phyloP scores from a whole-genome alignment of 179 eudicot species.

The Dionaea muscipula region DNA sequence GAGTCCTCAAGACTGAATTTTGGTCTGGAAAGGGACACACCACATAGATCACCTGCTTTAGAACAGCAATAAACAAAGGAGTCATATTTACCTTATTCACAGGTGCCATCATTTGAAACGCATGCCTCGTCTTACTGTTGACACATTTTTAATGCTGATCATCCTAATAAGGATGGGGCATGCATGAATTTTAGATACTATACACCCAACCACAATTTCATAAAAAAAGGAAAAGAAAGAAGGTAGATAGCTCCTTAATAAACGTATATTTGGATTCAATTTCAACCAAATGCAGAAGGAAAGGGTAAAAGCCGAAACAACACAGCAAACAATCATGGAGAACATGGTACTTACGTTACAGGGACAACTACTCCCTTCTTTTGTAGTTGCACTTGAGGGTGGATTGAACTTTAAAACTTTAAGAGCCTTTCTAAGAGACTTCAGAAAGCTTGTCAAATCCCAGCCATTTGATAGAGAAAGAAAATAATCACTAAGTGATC shows the following conservation, averaged over 20 bases:
- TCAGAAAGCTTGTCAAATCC: slow-evolving; percentile 81
- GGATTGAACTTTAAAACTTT: slow-evolving; percentile 59
- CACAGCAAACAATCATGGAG: background rate
- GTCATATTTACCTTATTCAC: background rate
- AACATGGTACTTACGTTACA: slow-evolving; percentile 52
- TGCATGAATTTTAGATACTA: background rate
- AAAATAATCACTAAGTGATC: slow-evolving; percentile 85
- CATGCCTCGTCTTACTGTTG: background rate
- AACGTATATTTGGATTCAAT: background rate
- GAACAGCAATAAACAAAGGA: background rate
- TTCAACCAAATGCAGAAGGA: background rate
- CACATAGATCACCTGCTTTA: slow-evolving; percentile 77
- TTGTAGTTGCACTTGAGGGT: slow-evolving; percentile 37
- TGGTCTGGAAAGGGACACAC: slow-evolving; percentile 98
- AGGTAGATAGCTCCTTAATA: background rate
- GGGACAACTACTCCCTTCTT: slow-evolving; percentile 67
- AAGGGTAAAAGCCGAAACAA: background rate
- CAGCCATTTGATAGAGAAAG: slow-evolving; percentile 73
- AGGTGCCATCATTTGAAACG: background rate
- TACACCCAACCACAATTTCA: background rate
- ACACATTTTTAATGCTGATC: too few species aligned
- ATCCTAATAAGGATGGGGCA: too few species aligned
- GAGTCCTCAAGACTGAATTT: slow-evolving; percentile 63
- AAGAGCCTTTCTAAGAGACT: slow-evolving; percentile 77
- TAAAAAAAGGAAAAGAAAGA: background rate